These are phyloP conservation scores for Lithohypha guttulata DNA, from an alignment of 2,329 filamentous ascomycete species.

Conservation along the genomic window DNA sequence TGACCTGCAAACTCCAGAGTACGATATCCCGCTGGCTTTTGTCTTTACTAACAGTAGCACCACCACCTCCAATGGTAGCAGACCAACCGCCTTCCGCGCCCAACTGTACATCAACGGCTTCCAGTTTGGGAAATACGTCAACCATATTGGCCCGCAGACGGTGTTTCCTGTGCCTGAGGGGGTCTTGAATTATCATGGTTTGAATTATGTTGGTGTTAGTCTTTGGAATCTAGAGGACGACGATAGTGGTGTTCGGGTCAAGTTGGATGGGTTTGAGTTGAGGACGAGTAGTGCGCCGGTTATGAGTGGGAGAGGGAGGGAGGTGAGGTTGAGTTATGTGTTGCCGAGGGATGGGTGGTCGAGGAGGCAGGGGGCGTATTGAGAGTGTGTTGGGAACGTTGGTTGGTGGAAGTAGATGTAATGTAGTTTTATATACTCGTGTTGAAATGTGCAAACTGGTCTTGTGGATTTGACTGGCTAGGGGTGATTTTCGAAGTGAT, in stretches of 20 bases:
- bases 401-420: no score
- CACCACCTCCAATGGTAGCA: conserved; percentile 3
- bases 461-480: no score
- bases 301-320: not conserved
- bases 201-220: conserved; percentile 57
- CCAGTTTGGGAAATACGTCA: conserved; percentile 58
- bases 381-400: no score
- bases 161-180: conserved; percentile 63
- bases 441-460: no score
- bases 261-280: conserved; percentile 44
- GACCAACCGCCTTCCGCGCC: conserved; percentile 41
- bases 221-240: conserved; percentile 55
- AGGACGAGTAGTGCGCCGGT: conserved; percentile 13
- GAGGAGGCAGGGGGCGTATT: not conserved
- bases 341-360: not conserved
- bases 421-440: no score
- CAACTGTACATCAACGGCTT: conserved; percentile 66
- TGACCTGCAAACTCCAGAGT: conserved; percentile 27
- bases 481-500: no score
- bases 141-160: conserved; percentile 65
- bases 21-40: conserved; percentile 47
- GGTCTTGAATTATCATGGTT: conserved; percentile 58
- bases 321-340: not conserved
- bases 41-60: conserved; percentile 34
- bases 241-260: conserved; percentile 33